These are phyloP conservation scores for Trichoderma gamsii DNA, from an alignment of 495 filamentous ascomycete genomes.

Conservation along the genomic window DNA sequence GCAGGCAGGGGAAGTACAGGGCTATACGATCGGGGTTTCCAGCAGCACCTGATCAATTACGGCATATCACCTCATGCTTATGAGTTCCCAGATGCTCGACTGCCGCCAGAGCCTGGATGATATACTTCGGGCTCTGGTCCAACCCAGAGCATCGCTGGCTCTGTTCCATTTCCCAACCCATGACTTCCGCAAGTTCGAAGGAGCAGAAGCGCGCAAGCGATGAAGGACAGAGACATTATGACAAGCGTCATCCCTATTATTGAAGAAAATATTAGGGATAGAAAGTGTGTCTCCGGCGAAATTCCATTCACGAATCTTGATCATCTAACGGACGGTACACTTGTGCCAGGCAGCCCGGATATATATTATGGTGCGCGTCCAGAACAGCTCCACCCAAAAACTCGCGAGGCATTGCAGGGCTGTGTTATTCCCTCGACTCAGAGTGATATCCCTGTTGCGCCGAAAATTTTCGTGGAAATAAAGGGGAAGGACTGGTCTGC, in stretches of 20 bases:
- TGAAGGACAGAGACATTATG: background rate
- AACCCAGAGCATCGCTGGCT: constrained; percentile 16
- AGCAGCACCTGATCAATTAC: constrained; percentile 21
- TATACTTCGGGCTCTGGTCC: constrained; percentile 2
- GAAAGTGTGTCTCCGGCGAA: constrained; percentile 11
- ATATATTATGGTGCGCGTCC: constrained; percentile 19
- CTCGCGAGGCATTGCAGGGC: constrained; percentile 13
- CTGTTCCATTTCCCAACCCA: constrained; percentile 15
- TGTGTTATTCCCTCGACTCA: constrained; percentile 17
- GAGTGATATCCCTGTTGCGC: constrained; percentile 15
- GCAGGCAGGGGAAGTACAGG: constrained; percentile 15
- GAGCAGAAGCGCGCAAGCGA: constrained; percentile 8
- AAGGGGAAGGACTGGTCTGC: constrained; percentile 20
- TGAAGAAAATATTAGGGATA: background rate
- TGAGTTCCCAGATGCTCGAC: background rate
- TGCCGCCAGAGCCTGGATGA: background rate
- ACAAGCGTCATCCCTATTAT: background rate
- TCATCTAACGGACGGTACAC: constrained; percentile 16
- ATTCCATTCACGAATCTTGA: constrained; percentile 18
- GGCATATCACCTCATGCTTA: background rate
- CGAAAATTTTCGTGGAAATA: constrained; percentile 20
- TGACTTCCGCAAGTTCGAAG: constrained; percentile 16
- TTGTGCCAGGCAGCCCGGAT: constrained; percentile 19
- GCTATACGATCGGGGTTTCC: constrained; percentile 22
- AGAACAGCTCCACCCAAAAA: constrained; percentile 17